Evolutionary conservation across 108 stramenopile genomes (phyloP).

Genomic region (Nannochloropsis salina): DNA sequence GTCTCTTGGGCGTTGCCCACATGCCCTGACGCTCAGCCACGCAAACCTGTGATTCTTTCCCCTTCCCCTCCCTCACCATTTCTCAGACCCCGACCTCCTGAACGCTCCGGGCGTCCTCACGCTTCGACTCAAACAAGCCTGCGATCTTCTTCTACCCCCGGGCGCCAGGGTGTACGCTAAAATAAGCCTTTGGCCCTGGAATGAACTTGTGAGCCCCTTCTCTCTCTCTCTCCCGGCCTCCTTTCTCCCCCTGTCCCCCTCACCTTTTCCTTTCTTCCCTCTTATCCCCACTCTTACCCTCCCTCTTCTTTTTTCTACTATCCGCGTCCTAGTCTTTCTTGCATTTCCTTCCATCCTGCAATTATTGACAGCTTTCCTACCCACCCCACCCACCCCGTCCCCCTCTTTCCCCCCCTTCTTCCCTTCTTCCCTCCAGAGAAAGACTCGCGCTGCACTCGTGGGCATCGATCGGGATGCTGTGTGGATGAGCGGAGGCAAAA

Average conservation of each 20-base stretch:
- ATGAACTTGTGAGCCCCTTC: not conserved
- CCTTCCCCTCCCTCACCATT: not conserved
- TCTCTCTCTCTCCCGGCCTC: not conserved
- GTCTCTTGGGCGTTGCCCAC: too few species aligned
- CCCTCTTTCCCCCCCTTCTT: not conserved
- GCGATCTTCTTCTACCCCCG: not conserved
- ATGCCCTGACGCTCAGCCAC: too few species aligned
- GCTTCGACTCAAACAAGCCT: not conserved
- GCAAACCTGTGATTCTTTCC: not conserved
- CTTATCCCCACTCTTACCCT: not conserved
- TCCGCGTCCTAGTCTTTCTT: not conserved
- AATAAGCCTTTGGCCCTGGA: not conserved
- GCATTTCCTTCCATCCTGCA: too few species aligned
- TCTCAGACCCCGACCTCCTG: not conserved
- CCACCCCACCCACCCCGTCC: not conserved
- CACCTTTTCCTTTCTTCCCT: not conserved
- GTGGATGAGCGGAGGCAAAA: not conserved
- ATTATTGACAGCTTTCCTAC: too few species aligned
- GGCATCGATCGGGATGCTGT: not conserved
- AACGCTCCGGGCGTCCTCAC: not conserved
- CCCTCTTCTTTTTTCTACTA: not conserved
- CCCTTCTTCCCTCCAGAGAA: not conserved
- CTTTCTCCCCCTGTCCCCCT: not conserved
- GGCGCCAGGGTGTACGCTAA: not conserved
- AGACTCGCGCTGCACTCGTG: not conserved